Percentiles rank a stretch among this genome's conserved stretches.
These are phyloP conservation scores for Teunomyces kruisii DNA, from an alignment of 805 yeast genomes.

Conservation along the genomic window DNA sequence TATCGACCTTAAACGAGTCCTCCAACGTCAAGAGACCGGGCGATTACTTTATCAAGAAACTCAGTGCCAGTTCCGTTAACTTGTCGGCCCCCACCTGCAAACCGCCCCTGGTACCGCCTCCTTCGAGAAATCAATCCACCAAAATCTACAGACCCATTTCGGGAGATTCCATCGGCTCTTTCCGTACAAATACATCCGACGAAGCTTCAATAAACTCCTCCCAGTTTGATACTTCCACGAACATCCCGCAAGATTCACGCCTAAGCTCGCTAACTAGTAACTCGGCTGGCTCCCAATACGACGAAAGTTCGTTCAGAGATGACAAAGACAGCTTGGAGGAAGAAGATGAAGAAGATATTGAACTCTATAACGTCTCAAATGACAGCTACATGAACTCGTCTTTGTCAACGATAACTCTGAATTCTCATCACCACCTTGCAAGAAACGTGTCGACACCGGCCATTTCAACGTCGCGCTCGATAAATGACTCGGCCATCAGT, in stretches of 20 bases:
- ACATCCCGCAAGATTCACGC: slow-evolving; percentile 26
- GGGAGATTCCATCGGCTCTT: slow-evolving; percentile 32
- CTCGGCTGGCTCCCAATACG: slow-evolving; percentile 17
- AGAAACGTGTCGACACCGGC: slow-evolving; percentile 5
- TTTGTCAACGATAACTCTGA: slow-evolving; percentile 11
- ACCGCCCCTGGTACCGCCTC: slow-evolving; percentile 1
- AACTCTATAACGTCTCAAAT: neutral
- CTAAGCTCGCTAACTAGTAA: slow-evolving; percentile 37
- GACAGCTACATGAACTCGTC: slow-evolving; percentile 7
- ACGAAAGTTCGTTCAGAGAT: slow-evolving; percentile 4
- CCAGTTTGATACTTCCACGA: slow-evolving; percentile 28
- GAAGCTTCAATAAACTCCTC: slow-evolving; percentile 30
- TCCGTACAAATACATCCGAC: slow-evolving; percentile 34
- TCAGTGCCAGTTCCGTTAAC: slow-evolving; percentile 22
- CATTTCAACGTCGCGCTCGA: neutral
- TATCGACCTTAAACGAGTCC: slow-evolving; percentile 17
- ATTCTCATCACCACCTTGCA: slow-evolving; percentile 1
- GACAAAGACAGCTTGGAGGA: slow-evolving; percentile 10
- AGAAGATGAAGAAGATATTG: slow-evolving; percentile 6
- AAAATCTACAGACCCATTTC: slow-evolving; percentile 25
- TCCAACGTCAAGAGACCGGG: slow-evolving; percentile 35
- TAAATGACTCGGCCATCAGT: neutral
- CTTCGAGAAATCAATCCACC: neutral
- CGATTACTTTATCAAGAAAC: slow-evolving; percentile 36
- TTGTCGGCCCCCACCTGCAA: slow-evolving; percentile 10